Evolutionary conservation across 805 yeast species (phyloP), one percentile per base, ranked within the genome.

Genomic region (Lipomyces sp.): DNA sequence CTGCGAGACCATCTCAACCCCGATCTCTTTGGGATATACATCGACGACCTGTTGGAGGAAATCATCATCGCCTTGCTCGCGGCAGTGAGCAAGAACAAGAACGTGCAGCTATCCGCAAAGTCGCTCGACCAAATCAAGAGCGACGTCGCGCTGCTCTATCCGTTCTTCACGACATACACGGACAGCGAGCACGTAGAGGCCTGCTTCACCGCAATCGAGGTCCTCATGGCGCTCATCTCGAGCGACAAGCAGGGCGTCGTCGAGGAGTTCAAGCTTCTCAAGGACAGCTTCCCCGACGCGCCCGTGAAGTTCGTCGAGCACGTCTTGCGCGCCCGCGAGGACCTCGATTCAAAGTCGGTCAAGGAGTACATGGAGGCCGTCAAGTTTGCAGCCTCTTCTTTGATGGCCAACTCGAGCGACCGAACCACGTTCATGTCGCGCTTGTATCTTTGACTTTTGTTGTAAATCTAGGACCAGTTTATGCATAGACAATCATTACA

Each of bases 301-400:
- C 89, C 95, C 0, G 69, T 83, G 6, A 83, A 79, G 44, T 78
- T 88, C 61, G 74, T 90, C 38, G 78, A 77, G 39, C 81, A 82
- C 13, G 76, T 88, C 37, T 73, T 89, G 46, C 71, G 73, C 57
- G 63, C 70, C 7, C 61, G 76, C 29, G 66, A 64, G 39, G 74
- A 69, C 38, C 55, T 70, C 21, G 74, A 72, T 46, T 52, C 42
- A 60, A 65, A 56, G 44, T 49, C 26, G 4, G 58, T 64, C 21
- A 59, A 61, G 44, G 69, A 63, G 22, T 57, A 67, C n/a, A 66
- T 71, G 67, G 58, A 61, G 26, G 52, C 58, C 7, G 65, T 53
- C 7, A 19, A 48, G 23, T 26, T 26, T 16, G 52, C 43, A 35
- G 43, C 49, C 33, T 21, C 43, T 16, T 18, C 21, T n/a, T 35